Evolutionary conservation across 2,329 filamentous ascomycete species (phyloP), one percentile per base, ranked within the genome.

Genomic region (Clarireedia homoeocarpa): DNA sequence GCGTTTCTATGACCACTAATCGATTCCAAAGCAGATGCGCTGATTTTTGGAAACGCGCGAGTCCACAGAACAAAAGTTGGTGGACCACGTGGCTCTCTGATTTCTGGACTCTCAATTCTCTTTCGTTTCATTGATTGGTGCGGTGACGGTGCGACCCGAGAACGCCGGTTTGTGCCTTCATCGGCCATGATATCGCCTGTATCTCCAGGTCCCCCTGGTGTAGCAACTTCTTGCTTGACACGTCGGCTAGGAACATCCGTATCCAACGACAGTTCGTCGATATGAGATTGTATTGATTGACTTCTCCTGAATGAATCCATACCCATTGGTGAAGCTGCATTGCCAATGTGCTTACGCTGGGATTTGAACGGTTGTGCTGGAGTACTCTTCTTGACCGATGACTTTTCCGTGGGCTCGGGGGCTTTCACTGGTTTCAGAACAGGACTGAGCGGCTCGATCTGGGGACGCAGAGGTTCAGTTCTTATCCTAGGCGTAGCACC

Each of bases 1-100:
- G 87, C 88, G 63, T 88, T 82, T 36, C 87, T 85, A 68, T 91
- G 88, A 53, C 84, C 86, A 24, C 83, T 82, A 58, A 91, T 88
- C 64, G 89, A 84, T 66, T 91, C 88, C 61, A 91, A 77, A 12
- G 88, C 84, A 4, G 85, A 85, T 4, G 80, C 81, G 34, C 84
- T 86, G 14, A 89, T 88, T 62, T 86, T 84, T 38, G 85, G 81
- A 65, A 92, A 86, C 48, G 86, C 85, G 48, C 88, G 83, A 14
- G 88, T 89, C 76, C 87, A 88, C 42, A 88, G 75, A 5, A 91
- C 86, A 56, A 89, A 80, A 7, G 81, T 82, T 23, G 83, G 81
- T 27, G 85, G 83, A 4, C 74, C 74, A 1, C 77, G 74, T 2
- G 77, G 75, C 17, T 55, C 50, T 38, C 36, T 40, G 24, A 55